phyloP scores from a whole-genome alignment of 2,329 filamentous ascomycete genomes.

The Cordyceps javanica region DNA sequence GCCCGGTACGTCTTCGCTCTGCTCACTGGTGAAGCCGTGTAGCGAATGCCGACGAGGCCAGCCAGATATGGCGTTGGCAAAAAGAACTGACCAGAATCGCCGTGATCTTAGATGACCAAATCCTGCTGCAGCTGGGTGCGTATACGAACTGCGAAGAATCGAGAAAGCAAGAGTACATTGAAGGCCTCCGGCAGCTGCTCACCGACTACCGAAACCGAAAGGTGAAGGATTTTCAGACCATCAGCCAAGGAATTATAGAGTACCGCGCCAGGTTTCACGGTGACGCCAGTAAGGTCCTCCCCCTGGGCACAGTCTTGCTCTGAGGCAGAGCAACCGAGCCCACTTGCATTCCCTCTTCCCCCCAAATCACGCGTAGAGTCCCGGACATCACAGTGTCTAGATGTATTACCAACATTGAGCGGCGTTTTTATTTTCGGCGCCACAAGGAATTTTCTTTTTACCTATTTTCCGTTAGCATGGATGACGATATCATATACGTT shows the following conservation, averaged over 20 bases:
- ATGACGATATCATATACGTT: neutral
- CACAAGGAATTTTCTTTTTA: neutral
- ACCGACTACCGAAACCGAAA: conserved; percentile 53
- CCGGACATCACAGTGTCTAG: neutral
- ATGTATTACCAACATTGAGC: neutral
- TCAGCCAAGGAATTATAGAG: conserved; percentile 61
- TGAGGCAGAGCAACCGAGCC: conserved; percentile 17
- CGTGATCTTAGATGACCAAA: conserved; percentile 57
- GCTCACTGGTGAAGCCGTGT: conserved; percentile 12
- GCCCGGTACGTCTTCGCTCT: conserved; percentile 32
- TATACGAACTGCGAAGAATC: conserved; percentile 58
- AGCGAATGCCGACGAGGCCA: neutral
- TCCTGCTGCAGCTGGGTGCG: conserved; percentile 65
- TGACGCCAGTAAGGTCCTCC: conserved; percentile 58
- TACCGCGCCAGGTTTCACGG: conserved; percentile 59
- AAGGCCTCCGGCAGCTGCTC: conserved; percentile 56
- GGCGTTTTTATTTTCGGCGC: conserved; percentile 1
- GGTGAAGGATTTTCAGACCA: conserved; percentile 59
- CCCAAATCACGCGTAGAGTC: neutral
- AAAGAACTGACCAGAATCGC: conserved; percentile 41
- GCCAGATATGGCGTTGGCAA: conserved; percentile 27
- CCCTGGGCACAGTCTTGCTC: conserved; percentile 43
- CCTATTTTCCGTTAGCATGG: neutral
- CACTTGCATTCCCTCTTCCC: neutral
- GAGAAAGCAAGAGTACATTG: conserved; percentile 55